A percentile compares a stretch with the other conserved stretches of the same genome.
phyloP scores from a whole-genome alignment of 352 stramenopile species.

The Pseudoperonospora humuli region DNA sequence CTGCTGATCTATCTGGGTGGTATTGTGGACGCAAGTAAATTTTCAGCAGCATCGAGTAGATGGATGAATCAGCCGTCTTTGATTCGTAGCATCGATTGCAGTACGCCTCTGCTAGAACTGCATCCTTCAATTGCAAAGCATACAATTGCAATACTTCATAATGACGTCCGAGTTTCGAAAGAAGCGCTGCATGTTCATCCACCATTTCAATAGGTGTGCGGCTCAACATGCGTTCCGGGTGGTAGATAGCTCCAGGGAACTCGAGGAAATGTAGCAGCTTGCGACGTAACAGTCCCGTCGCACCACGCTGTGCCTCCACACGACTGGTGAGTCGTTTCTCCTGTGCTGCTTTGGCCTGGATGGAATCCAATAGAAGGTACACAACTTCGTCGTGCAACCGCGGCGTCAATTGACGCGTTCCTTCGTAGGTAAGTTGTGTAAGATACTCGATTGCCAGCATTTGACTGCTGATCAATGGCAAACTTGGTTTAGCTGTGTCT shows the following conservation, averaged over 20 bases:
- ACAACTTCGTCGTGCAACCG: slow-evolving; percentile 75
- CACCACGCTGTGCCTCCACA: slow-evolving; percentile 44
- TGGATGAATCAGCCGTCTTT: slow-evolving; percentile 66
- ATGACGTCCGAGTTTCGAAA: slow-evolving; percentile 69
- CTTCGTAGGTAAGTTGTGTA: slow-evolving; percentile 53
- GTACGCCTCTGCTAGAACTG: slow-evolving; percentile 63
- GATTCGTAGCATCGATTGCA: slow-evolving; percentile 76
- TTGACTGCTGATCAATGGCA: slow-evolving; percentile 53
- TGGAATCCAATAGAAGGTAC: slow-evolving; percentile 69
- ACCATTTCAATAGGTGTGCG: slow-evolving; percentile 70
- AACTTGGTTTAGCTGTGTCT: slow-evolving; percentile 7
- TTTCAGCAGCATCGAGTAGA: slow-evolving; percentile 72
- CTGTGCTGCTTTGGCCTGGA: slow-evolving; percentile 33
- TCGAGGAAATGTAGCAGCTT: slow-evolving; percentile 69
- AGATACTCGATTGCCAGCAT: slow-evolving; percentile 79
- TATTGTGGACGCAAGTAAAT: slow-evolving; percentile 57
- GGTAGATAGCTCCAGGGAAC: slow-evolving; percentile 40
- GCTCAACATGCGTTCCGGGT: slow-evolving; percentile 76
- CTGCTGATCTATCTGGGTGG: slow-evolving; percentile 5
- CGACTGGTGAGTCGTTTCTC: slow-evolving; percentile 41
- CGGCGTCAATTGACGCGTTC: slow-evolving; percentile 21
- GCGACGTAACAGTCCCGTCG: slow-evolving; percentile 45
- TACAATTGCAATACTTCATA: slow-evolving; percentile 79
- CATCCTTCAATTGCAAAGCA: slow-evolving; percentile 63
- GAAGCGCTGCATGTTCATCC: slow-evolving; percentile 63